Base-by-base conservation (phyloP, 2,329 filamentous ascomycete species). In the Anisogramma anomala region DNA sequence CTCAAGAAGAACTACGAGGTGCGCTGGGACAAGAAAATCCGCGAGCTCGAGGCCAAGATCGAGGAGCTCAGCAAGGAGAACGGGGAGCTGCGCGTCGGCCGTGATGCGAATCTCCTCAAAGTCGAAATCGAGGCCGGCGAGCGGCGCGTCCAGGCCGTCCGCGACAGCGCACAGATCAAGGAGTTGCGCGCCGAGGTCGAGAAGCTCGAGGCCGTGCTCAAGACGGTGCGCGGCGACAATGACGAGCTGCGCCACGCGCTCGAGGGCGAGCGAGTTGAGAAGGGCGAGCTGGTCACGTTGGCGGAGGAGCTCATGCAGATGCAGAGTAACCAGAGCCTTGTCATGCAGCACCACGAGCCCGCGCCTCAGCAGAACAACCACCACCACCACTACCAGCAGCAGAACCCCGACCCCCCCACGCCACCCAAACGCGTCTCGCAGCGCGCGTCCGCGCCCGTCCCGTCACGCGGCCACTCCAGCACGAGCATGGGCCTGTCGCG, bases 21-120 rank as follows among this genome's bases (percentile, higher is more conserved):
- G 34, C 79, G 89, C 41, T 91, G 86, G 75, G 86, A 94, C 62
- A 93, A 93, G 69, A 84, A 82, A 55, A 76, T 89, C 42, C 76
- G 75, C 40, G 84, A 89, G 52, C 74, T 94, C 3, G 84, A 94
- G 60, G 58, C 60, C 14, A 78, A 77, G 47, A 69, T 94, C 32
- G 77, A 78, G 33, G 74, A 82, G 32, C 70, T 89, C 9, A 64
- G 66, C 38, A 73, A 76, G 37, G 84, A 93, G 54, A 87, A 91
- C 51, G 81, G 89, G 48, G 77, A 77, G 45, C 67, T 94, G 19
- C 75, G 77, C 48, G 65, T 68, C 32, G 76, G 77, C 30, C 72
- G 73, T 19, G 79, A 88, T 53, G 68, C 71, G 17, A 81, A 77
- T 8, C 72, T 82, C 58, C 76, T 74, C 28, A 77, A 72, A 43